Base-by-base conservation (phyloP, 495 filamentous ascomycete genomes). In the Hypoxylon perforatum region DNA sequence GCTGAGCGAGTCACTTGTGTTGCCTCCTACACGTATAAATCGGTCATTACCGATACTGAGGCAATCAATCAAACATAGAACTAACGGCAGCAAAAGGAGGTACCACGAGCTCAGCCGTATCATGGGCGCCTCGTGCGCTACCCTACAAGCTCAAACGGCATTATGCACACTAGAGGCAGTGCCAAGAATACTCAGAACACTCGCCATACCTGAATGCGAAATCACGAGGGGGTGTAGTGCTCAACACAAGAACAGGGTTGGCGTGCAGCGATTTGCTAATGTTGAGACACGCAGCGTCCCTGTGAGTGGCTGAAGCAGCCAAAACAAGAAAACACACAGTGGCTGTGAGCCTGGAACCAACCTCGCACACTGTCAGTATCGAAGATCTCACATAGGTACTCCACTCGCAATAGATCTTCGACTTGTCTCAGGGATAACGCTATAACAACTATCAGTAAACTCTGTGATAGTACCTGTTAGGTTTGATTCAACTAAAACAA, bases 251-350 rank as follows among this genome's bases (percentile, higher is more conserved):
- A 55, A 30, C 49, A 62, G 59, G 59, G 50, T 39, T 39, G 36
- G 50, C 49, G 41, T 48, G 59, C 59, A 62, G 41, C 59, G 23
- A 33, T 19, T 28, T 35, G 44, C 45, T 39, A 21, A 23, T 56
- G 60, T 56, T 28, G 18, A 49, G 39, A 39, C 25, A 36, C 23
- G 49, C 36, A 7, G 38, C 38, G 25, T 46, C 38, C 61, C 21
- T 58, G 45, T 53, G 19, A 58, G 61, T 63, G 61, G 61, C 61
- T 51, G 61, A 63, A 42, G 50, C 35, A 39, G 41, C 39, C 44
- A 25, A 63, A 51, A 51, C 51, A 51, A 46, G 44, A 28, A 28
- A 10, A 39, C 52, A 64, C 53, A 53, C 36, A 19, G 53, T 22
- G 47, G 53, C 11, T 41, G 41, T 39, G 30, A 12, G 42, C 18